Conservation (phyloP, 1,284 basidiomycete species). For the Melampsora larici-populina region DNA sequence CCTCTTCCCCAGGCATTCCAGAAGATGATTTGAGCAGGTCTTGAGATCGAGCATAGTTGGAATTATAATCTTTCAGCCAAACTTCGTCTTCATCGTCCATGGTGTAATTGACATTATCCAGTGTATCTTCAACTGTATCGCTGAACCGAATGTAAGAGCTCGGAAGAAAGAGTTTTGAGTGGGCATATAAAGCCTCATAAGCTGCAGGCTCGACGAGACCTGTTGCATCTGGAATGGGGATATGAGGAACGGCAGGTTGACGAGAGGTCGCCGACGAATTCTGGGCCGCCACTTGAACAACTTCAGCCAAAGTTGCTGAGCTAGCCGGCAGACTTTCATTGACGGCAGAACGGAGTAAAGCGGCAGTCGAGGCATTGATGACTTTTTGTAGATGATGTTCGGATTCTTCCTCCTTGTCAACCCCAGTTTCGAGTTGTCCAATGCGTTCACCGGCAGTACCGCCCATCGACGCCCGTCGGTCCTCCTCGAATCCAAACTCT, state of each 20-base stretch:
- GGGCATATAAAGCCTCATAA: constrained; percentile 67
- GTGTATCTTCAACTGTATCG: constrained; percentile 78
- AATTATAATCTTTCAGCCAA: constrained; percentile 90
- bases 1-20: constrained; percentile 59
- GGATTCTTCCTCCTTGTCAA: constrained; percentile 53
- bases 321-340: constrained; percentile 19
- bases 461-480: constrained; percentile 37
- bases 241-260: constrained; percentile 58
- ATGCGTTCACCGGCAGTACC: constrained; percentile 43
- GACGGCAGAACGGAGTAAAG: constrained; percentile 31
- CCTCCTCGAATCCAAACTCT: constrained; percentile 46
- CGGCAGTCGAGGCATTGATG: constrained; percentile 41
- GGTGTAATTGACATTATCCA: constrained; percentile 73
- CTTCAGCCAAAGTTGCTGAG: constrained; percentile 20
- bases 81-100: constrained; percentile 95
- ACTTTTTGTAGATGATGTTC: constrained; percentile 42
- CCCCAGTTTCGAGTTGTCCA: constrained; percentile 50
- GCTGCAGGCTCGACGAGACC: constrained; percentile 66
- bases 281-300: constrained; percentile 2
- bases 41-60: constrained; percentile 71
- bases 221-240: constrained; percentile 86
- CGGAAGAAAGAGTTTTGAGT: constrained; percentile 52
- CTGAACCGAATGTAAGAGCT: constrained; percentile 75
- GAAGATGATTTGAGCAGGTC: constrained; percentile 64
- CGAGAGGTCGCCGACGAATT: background rate